Evolutionary conservation across 352 stramenopile species (phyloP).

Genomic region (Globisporangium okanoganense): DNA sequence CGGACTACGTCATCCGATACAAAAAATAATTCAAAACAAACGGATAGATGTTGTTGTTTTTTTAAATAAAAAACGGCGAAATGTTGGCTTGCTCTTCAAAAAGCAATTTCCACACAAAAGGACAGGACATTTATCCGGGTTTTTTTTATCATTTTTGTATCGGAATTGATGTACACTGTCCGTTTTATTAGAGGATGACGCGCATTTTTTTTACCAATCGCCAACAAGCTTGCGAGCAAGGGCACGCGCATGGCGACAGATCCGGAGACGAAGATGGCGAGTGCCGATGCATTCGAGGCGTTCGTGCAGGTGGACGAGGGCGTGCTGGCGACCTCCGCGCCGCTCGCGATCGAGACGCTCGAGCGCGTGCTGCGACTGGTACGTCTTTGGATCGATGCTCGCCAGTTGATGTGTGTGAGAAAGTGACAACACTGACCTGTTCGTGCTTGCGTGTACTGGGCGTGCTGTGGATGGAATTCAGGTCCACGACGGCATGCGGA

Average conservation of each 20-base stretch:
- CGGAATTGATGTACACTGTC: too few species aligned
- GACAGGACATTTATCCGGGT: too few species aligned
- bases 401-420: neutral
- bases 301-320: constrained; percentile 66
- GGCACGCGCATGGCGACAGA: neutral
- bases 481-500: constrained; percentile 41
- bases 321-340: constrained; percentile 58
- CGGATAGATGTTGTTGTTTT: too few species aligned
- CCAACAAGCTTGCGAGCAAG: too few species aligned
- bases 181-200: too few species aligned
- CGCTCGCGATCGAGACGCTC: constrained; percentile 39
- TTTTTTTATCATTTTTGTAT: too few species aligned
- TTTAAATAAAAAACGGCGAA: too few species aligned
- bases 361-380: constrained; percentile 49
- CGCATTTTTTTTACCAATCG: too few species aligned
- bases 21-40: too few species aligned
- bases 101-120: too few species aligned
- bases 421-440: neutral
- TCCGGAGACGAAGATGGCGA: neutral
- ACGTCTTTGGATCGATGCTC: neutral
- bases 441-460: neutral
- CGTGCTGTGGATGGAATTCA: constrained; percentile 8
- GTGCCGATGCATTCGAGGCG: constrained; percentile 39
- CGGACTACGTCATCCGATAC: too few species aligned
- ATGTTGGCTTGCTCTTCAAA: too few species aligned